These are phyloP conservation scores for Phialemoniopsis sp. DNA, from an alignment of 2,329 filamentous ascomycete species.

Conservation along the genomic window DNA sequence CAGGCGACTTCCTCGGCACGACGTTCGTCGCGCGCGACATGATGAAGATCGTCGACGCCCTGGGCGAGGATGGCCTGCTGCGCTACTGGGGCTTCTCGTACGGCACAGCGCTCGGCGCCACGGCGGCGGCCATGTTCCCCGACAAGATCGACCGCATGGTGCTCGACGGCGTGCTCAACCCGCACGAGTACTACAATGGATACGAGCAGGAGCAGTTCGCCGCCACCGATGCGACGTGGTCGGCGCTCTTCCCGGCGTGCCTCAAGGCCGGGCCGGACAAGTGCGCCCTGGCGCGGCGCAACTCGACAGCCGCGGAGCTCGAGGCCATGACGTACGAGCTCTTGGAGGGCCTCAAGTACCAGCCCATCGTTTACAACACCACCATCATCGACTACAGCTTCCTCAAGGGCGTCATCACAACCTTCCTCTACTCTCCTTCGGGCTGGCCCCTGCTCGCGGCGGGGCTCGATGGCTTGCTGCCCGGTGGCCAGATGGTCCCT, in stretches of 20 bases:
- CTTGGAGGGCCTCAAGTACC: constrained; percentile 14
- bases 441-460: constrained; percentile 2
- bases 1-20: constrained; percentile 6
- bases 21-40: constrained; percentile 6
- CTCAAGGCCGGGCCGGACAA: constrained; percentile 12
- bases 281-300: constrained; percentile 16
- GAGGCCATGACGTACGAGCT: constrained; percentile 14
- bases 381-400: constrained; percentile 15
- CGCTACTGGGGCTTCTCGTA: constrained; percentile 35
- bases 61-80: constrained; percentile 29
- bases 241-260: constrained; percentile 17
- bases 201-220: background rate
- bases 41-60: constrained; percentile 18
- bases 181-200: constrained; percentile 24
- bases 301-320: constrained; percentile 18
- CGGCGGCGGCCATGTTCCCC: constrained; percentile 34
- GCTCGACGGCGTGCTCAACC: constrained; percentile 29
- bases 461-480: constrained; percentile 6
- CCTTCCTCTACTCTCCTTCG: constrained; percentile 13
- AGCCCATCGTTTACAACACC: constrained; percentile 13
- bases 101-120: constrained; percentile 31
- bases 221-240: constrained; percentile 16
- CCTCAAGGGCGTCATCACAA: constrained; percentile 12
- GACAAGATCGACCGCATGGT: constrained; percentile 31
- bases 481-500: background rate